A percentile compares a stretch with the other conserved stretches of the same genome.
Conservation (phyloP, 2,329 filamentous ascomycete species). For the Aspergillus nomiae region DNA sequence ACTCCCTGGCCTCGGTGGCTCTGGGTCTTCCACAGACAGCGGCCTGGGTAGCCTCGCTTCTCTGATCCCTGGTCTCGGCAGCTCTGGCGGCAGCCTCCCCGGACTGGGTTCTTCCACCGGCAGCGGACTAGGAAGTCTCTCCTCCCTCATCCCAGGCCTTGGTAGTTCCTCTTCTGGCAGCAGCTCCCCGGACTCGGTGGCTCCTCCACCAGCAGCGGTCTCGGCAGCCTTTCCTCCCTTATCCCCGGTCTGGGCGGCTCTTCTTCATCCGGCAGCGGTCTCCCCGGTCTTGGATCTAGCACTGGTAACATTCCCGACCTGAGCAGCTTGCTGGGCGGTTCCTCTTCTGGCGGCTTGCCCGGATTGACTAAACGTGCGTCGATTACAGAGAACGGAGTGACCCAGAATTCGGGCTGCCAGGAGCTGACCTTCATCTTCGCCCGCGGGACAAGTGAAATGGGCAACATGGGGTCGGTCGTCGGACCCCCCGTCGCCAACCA, state of each 20-base stretch:
- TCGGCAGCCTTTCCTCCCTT: not conserved
- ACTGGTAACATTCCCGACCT: not conserved
- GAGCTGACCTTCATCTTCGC: conserved; percentile 48
- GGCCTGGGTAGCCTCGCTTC: conserved; percentile 5
- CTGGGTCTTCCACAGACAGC: conserved; percentile 8
- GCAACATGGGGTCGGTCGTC: conserved; percentile 46
- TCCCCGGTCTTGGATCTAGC: conserved; percentile 2
- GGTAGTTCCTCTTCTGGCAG: not conserved
- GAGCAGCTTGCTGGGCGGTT: conserved; percentile 2
- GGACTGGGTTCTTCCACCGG: conserved; percentile 7
- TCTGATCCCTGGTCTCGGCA: not conserved
- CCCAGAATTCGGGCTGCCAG: conserved; percentile 42
- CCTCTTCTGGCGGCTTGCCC: not conserved
- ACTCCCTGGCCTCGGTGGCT: conserved; percentile 7
- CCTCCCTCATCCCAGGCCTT: not conserved
- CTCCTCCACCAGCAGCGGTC: conserved; percentile 9
- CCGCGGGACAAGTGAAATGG: conserved; percentile 44
- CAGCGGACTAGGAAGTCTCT: conserved; percentile 7
- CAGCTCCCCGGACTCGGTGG: conserved; percentile 11
- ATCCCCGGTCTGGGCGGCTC: not conserved
- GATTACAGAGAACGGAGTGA: conserved; percentile 43
- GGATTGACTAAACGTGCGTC: conserved; percentile 21
- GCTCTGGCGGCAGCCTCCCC: conserved; percentile 3
- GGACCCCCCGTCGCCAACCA: conserved; percentile 39
- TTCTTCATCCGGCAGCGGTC: not conserved